These are phyloP conservation scores for Cyberlindnera maritima DNA, from an alignment of 805 yeast genomes.

Conservation along the genomic window DNA sequence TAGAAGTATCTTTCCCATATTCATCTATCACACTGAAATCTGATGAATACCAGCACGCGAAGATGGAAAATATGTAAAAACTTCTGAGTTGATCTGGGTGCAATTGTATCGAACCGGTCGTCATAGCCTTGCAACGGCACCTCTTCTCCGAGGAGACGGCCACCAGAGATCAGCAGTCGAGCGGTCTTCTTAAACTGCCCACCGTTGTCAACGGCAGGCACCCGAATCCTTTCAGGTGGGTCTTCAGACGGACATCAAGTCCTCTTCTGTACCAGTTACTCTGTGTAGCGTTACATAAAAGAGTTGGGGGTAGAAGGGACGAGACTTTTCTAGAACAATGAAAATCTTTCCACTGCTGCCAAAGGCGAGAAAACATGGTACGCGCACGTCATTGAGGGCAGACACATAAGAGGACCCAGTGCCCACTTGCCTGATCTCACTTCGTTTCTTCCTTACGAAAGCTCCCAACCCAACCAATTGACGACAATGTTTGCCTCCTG, in stretches of 20 bases:
- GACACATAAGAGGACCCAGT: background rate
- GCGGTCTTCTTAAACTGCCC: constrained; percentile 20
- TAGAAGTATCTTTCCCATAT: constrained; percentile 77
- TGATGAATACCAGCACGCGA: constrained; percentile 30
- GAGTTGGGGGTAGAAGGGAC: background rate
- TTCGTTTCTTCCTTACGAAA: background rate
- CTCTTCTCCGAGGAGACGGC: too few relatives aligned
- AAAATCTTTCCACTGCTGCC: constrained; percentile 1
- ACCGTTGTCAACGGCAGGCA: constrained; percentile 8
- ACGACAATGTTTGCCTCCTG: constrained; percentile 68
- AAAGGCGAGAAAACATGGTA: background rate
- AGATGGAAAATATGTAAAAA: constrained; percentile 82
- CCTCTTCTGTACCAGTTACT: background rate
- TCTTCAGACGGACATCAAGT: too few relatives aligned
- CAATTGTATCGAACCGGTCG: constrained; percentile 50
- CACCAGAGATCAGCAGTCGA: background rate
- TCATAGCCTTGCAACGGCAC: constrained; percentile 11
- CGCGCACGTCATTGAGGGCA: constrained; percentile 8
- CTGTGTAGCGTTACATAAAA: background rate
- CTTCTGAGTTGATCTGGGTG: constrained; percentile 57
- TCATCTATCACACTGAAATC: constrained; percentile 49
- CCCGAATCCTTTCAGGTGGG: constrained; percentile 21
- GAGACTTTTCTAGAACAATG: constrained; percentile 5
- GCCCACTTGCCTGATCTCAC: background rate
- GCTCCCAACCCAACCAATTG: too few relatives aligned